These are phyloP conservation scores for Botrytis fabae DNA, from an alignment of 2,329 filamentous ascomycete species.

Conservation along the genomic window DNA sequence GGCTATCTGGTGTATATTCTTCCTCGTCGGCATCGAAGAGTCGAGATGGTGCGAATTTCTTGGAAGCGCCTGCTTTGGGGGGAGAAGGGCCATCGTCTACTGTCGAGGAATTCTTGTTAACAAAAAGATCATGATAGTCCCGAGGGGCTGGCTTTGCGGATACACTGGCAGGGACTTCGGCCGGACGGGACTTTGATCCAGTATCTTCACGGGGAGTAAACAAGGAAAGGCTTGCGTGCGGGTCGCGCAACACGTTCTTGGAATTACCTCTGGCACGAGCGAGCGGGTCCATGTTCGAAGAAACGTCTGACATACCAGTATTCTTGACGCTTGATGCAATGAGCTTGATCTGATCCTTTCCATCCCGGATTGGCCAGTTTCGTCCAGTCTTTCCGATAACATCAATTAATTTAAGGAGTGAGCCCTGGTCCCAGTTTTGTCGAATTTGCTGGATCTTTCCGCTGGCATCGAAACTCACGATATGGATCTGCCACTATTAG, in stretches of 20 bases:
- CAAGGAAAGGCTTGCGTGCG: constrained; percentile 71
- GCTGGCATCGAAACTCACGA: constrained; percentile 77
- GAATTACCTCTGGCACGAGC: constrained; percentile 54
- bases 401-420: constrained; percentile 88
- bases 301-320: constrained; percentile 43
- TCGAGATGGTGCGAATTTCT: constrained; percentile 63
- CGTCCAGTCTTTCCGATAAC: constrained; percentile 86
- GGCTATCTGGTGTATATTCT: constrained; percentile 45
- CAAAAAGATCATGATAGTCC: constrained; percentile 70
- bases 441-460: constrained; percentile 85
- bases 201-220: constrained; percentile 69
- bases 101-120: constrained; percentile 44
- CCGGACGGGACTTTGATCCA: constrained; percentile 49
- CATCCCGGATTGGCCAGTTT: constrained; percentile 94
- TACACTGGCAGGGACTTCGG: constrained; percentile 62
- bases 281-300: constrained; percentile 41
- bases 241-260: constrained; percentile 58
- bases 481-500: constrained; percentile 65
- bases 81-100: constrained; percentile 32
- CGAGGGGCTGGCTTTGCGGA: constrained; percentile 70
- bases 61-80: constrained; percentile 52
- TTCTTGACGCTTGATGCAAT: constrained; percentile 63
- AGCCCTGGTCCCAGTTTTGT: constrained; percentile 92
- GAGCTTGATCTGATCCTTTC: constrained; percentile 77
- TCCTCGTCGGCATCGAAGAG: constrained; percentile 62